These are phyloP conservation scores for Spergularia bocconei DNA, from an alignment of 148 eudicot genomes.

Conservation along the genomic window DNA sequence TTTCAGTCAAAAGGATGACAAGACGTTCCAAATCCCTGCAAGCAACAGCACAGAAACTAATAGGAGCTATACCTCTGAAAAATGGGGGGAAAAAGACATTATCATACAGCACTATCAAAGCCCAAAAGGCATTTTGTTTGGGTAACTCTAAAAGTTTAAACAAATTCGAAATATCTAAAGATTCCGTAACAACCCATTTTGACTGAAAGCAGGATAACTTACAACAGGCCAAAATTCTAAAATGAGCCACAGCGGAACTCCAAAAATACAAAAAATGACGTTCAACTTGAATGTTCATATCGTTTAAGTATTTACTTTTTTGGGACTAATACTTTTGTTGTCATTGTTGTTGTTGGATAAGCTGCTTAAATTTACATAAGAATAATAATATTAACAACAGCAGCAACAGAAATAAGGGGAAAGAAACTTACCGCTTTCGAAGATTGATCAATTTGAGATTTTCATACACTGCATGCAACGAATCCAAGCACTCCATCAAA, in stretches of 20 bases:
- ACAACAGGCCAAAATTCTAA: too few relatives aligned
- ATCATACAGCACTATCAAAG: conserved; percentile 10
- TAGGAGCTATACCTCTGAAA: neutral
- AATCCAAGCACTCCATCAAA: conserved; percentile 64
- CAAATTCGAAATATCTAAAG: neutral
- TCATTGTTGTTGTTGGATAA: neutral
- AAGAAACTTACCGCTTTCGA: conserved; percentile 59
- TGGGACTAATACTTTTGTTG: too few relatives aligned
- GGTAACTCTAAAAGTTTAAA: neutral
- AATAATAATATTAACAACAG: neutral
- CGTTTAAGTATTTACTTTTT: neutral
- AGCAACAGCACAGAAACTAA: neutral
- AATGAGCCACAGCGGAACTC: too few relatives aligned
- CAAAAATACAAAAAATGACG: neutral
- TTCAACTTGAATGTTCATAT: neutral
- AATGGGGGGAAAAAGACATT: conserved; percentile 1
- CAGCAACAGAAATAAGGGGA: neutral
- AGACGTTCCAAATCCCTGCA: conserved; percentile 86
- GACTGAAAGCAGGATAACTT: too few relatives aligned
- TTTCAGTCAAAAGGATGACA: conserved; percentile 57
- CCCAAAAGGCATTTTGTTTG: neutral
- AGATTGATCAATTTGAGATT: conserved; percentile 79
- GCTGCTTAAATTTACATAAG: neutral
- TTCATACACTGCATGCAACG: conserved; percentile 91
- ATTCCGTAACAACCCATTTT: too few relatives aligned